Percentiles rank a stretch among this genome's conserved stretches.
phyloP scores from a whole-genome alignment of 2,329 filamentous ascomycete genomes.

The Apiospora saccharicola region DNA sequence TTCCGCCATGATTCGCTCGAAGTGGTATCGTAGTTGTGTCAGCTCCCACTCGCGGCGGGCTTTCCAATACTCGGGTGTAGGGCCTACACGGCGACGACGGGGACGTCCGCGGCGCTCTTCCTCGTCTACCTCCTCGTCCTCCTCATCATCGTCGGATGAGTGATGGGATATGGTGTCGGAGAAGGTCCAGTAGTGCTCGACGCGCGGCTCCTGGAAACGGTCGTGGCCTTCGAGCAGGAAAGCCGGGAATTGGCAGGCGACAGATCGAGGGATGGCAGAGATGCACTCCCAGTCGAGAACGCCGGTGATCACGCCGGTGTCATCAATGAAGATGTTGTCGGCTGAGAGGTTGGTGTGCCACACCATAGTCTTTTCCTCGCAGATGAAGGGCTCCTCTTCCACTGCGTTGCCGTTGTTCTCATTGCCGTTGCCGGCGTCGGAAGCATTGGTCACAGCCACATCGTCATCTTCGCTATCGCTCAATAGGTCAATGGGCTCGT shows the following conservation, averaged over 20 bases:
- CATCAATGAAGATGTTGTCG: constrained; percentile 45
- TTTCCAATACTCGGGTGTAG: constrained; percentile 29
- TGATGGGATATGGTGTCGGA: neutral
- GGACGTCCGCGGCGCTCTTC: neutral
- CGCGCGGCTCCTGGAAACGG: constrained; percentile 30
- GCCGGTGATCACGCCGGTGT: constrained; percentile 39
- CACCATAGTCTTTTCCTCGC: constrained; percentile 37
- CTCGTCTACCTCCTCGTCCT: neutral
- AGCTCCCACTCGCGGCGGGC: constrained; percentile 36
- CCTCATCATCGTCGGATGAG: neutral
- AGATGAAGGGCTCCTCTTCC: neutral
- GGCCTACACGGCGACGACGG: neutral
- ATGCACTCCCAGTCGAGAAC: constrained; percentile 46
- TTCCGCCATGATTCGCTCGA: constrained; percentile 36
- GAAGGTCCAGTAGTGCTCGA: constrained; percentile 23
- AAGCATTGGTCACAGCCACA: neutral
- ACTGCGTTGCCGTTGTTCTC: neutral
- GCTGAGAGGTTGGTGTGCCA: constrained; percentile 42
- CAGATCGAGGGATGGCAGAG: constrained; percentile 40
- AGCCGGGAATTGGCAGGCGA: constrained; percentile 41
- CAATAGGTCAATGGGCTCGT: neutral
- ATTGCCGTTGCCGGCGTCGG: neutral
- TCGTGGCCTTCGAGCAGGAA: constrained; percentile 39
- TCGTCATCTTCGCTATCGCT: neutral
- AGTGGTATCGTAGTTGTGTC: constrained; percentile 36